phyloP scores from a whole-genome alignment of 257 asterid species.

The Perilla frutescens region DNA sequence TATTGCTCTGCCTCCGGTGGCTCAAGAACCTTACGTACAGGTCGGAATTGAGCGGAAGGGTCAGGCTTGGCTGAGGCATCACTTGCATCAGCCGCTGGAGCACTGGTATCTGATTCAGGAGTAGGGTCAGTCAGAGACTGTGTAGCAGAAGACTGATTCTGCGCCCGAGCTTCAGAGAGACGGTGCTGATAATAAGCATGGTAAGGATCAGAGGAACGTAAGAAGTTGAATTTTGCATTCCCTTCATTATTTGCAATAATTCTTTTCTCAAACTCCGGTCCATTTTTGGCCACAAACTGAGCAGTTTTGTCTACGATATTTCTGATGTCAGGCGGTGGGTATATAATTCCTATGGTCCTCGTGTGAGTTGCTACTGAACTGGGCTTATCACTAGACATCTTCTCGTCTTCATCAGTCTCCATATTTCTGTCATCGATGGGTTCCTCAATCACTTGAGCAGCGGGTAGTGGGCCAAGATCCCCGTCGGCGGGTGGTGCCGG shows the following conservation, averaged over 20 bases:
- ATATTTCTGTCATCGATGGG: conserved; percentile 33
- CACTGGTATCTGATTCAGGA: conserved; percentile 51
- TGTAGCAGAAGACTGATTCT: conserved; percentile 59
- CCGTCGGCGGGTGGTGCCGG: conserved; percentile 87
- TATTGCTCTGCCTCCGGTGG: conserved; percentile 96
- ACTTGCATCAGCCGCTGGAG: conserved; percentile 46
- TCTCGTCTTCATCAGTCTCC: conserved; percentile 43
- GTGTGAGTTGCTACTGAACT: conserved; percentile 76
- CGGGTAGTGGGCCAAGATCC: conserved; percentile 67
- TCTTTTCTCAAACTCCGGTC: conserved; percentile 83
- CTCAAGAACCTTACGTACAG: conserved; percentile 74
- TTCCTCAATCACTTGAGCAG: conserved; percentile 52
- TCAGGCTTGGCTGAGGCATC: conserved; percentile 69
- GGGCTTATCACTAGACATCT: conserved; percentile 24
- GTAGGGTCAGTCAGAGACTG: conserved; percentile 50
- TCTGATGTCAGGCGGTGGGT: conserved; percentile 92
- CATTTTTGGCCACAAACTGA: conserved; percentile 90
- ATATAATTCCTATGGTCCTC: conserved; percentile 79
- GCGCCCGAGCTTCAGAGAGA: conserved; percentile 77
- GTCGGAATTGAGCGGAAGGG: conserved; percentile 67
- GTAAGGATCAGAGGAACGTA: conserved; percentile 85
- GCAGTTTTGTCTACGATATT: conserved; percentile 84
- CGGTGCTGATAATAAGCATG: conserved; percentile 94
- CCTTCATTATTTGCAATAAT: conserved; percentile 80
- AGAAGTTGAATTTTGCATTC: conserved; percentile 80